Evolutionary conservation across 345 rosid genomes (phyloP).

Genomic region (Hirschfeldia incana): DNA sequence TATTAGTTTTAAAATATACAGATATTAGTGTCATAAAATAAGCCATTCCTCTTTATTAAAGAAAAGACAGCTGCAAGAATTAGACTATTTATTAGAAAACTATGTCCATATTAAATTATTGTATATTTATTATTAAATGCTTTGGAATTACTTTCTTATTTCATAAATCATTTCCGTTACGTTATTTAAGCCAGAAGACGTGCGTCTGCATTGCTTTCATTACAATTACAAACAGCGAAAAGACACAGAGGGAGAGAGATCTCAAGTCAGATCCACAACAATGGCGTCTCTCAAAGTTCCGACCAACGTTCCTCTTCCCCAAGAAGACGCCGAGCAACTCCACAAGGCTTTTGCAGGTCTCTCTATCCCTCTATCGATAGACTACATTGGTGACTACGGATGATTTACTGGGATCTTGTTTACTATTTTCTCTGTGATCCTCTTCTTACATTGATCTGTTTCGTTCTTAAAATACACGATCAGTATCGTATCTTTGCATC

Average conservation of each 20-base stretch:
- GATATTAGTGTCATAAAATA: background rate
- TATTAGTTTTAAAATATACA: background rate
- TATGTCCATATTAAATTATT: background rate
- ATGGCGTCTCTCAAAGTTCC: conserved; percentile 72
- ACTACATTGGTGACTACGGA: background rate
- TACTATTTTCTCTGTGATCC: conserved; percentile 7
- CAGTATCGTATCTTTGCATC: conserved; percentile 4
- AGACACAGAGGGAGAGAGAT: conserved; percentile 9
- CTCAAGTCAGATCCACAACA: conserved; percentile 19
- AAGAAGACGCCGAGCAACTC: conserved; percentile 74
- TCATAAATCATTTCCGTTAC: conserved; percentile 23
- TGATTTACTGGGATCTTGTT: background rate
- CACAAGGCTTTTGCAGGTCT: conserved; percentile 66
- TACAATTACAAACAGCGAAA: conserved; percentile 4
- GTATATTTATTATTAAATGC: conserved; percentile 1
- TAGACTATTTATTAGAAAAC: background rate
- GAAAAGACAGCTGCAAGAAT: background rate
- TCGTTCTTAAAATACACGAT: background rate
- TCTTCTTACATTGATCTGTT: background rate
- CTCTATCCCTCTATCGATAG: background rate
- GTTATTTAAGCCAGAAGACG: conserved; percentile 27
- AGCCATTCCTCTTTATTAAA: background rate
- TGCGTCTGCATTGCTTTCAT: conserved; percentile 8
- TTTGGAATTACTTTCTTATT: background rate
- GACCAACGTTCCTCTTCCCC: conserved; percentile 42